These are phyloP conservation scores for Euphorbia peplus DNA, from an alignment of 345 rosid species.

Conservation along the genomic window DNA sequence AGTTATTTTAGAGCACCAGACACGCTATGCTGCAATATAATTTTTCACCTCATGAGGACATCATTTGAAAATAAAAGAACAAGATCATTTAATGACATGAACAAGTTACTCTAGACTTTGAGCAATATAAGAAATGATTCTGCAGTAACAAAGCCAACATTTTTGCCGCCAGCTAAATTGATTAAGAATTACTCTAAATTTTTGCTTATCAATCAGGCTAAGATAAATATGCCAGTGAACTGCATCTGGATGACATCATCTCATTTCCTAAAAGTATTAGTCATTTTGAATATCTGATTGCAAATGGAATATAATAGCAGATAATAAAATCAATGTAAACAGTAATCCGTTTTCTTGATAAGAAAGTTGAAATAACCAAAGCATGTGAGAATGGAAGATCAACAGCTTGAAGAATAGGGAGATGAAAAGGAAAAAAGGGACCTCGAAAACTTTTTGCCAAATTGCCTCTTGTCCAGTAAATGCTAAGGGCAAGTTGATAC, in stretches of 20 bases:
- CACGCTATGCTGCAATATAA: not conserved
- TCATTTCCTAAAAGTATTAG: not conserved
- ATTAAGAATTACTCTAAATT: not conserved
- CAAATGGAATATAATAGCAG: not conserved
- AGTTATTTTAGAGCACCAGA: not conserved
- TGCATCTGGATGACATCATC: not conserved
- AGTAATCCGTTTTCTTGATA: not conserved
- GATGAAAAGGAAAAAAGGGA: constrained; percentile 18
- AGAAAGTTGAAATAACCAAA: not conserved
- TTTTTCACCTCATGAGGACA: not conserved
- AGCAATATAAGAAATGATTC: not conserved
- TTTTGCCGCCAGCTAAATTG: not conserved
- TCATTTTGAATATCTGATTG: not conserved
- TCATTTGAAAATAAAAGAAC: not conserved
- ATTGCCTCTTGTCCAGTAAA: constrained; percentile 76
- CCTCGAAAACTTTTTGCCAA: constrained; percentile 71
- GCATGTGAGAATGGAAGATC: not conserved
- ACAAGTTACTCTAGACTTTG: not conserved
- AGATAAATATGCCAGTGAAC: not conserved
- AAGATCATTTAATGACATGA: not conserved
- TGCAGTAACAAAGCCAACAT: not conserved
- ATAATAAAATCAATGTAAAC: not conserved
- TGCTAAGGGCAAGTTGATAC: constrained; percentile 68
- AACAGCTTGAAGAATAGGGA: constrained; percentile 1
- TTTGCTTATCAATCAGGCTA: not conserved